phyloP scores from a whole-genome alignment of 106 monocot species.

The Amphibolis antarctica region DNA sequence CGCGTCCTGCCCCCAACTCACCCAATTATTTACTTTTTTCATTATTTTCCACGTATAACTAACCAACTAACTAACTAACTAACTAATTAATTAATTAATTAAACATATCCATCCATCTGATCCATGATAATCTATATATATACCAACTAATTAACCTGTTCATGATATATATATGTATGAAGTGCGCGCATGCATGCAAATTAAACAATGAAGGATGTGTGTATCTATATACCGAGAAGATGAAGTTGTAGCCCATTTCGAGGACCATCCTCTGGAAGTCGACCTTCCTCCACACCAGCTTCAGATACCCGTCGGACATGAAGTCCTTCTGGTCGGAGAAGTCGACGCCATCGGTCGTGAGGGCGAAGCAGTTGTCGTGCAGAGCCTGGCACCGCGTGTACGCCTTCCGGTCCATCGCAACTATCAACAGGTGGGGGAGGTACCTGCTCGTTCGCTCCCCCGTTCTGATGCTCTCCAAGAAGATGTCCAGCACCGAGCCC shows the following conservation, averaged over 20 bases:
- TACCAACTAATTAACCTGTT: too few species aligned
- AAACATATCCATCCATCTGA: too few species aligned
- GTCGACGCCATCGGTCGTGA: constrained; percentile 24
- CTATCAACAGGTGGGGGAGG: constrained; percentile 28
- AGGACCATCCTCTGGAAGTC: constrained; percentile 25
- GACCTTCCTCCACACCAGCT: constrained; percentile 38
- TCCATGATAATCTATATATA: too few species aligned
- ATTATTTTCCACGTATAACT: too few species aligned
- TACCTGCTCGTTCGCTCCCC: constrained; percentile 17
- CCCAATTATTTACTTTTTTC: too few species aligned
- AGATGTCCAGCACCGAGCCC: constrained; percentile 22
- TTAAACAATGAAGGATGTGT: too few species aligned
- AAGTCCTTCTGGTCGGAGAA: constrained; percentile 28
- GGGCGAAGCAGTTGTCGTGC: constrained; percentile 24
- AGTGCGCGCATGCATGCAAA: too few species aligned
- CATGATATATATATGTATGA: too few species aligned
- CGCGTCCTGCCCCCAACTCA: constrained; percentile 11
- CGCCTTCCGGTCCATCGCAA: constrained; percentile 17
- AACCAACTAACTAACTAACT: too few species aligned
- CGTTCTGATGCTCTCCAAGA: constrained; percentile 25
- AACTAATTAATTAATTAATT: too few species aligned
- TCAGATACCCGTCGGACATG: constrained; percentile 25
- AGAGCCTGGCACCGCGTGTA: constrained; percentile 9
- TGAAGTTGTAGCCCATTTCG: constrained; percentile 35
- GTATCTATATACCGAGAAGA: constrained; percentile 22